These are phyloP conservation scores for Saxophila tyrrhenica DNA, from an alignment of 495 filamentous ascomycete genomes.

Conservation along the genomic window DNA sequence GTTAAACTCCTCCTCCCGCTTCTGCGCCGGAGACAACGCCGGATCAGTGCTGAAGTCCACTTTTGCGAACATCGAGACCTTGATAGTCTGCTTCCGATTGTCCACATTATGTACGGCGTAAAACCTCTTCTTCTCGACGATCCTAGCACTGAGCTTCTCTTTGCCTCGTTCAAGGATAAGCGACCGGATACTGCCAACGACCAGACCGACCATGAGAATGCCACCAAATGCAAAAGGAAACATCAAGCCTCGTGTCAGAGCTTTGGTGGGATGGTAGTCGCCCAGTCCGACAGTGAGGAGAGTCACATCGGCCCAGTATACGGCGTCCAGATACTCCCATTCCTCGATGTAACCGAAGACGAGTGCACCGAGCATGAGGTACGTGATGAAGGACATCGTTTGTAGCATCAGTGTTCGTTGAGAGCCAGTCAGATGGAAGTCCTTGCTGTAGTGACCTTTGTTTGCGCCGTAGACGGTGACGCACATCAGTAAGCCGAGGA, in stretches of 20 bases:
- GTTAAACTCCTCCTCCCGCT: conserved; percentile 62
- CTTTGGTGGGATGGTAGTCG: conserved; percentile 50
- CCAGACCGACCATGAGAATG: conserved; percentile 71
- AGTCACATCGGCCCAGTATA: conserved; percentile 79
- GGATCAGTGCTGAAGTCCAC: conserved; percentile 23
- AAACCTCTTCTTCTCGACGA: conserved; percentile 58
- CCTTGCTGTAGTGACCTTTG: conserved; percentile 50
- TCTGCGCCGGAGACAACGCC: conserved; percentile 40
- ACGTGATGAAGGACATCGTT: conserved; percentile 66
- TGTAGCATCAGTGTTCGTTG: conserved; percentile 84
- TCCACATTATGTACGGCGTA: conserved; percentile 43
- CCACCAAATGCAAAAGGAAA: conserved; percentile 75
- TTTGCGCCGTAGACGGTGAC: conserved; percentile 58
- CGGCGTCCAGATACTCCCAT: conserved; percentile 66
- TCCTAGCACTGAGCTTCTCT: conserved; percentile 53
- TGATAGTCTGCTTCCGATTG: conserved; percentile 35
- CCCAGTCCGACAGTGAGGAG: conserved; percentile 71
- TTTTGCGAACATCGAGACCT: conserved; percentile 39
- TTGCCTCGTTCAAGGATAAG: conserved; percentile 70
- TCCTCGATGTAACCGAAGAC: conserved; percentile 62
- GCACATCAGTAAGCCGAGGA: conserved; percentile 58
- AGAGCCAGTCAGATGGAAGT: conserved; percentile 59
- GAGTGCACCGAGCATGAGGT: conserved; percentile 61
- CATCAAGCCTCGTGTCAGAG: conserved; percentile 53
- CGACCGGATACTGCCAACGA: conserved; percentile 65